phyloP scores from a whole-genome alignment of 192 early-diverging fungal genomes.

The Backusella parvicylindrica region DNA sequence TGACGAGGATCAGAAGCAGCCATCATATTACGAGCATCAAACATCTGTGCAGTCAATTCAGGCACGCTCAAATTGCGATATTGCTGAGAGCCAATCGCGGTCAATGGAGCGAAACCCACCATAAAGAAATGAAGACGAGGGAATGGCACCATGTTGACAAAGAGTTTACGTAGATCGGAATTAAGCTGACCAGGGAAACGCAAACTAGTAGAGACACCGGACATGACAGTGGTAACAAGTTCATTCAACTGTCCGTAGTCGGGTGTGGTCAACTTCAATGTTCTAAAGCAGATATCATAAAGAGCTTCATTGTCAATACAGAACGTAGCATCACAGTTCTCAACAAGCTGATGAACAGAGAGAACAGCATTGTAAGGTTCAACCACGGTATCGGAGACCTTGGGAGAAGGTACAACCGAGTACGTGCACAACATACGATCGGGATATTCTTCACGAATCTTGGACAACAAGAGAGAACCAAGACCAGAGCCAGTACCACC shows the following conservation, averaged over 20 bases:
- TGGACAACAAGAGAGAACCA: conserved; percentile 68
- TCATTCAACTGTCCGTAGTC: conserved; percentile 95
- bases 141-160: conserved; percentile 90
- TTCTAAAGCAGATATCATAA: conserved; percentile 98
- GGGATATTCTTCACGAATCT: conserved; percentile 74
- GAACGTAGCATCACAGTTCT: conserved; percentile 99
- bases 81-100: conserved; percentile 64
- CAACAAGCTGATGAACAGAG: conserved; percentile 96
- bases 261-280: conserved; percentile 88
- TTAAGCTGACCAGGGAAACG: conserved; percentile 99
- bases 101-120: conserved; percentile 86
- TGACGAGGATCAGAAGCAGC: conserved; percentile 96
- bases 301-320: conserved; percentile 99
- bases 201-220: conserved; percentile 93
- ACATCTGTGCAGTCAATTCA: conserved; percentile 86
- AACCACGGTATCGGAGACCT: conserved; percentile 91
- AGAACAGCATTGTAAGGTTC: conserved; percentile 99
- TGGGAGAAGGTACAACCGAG: conserved; percentile 68
- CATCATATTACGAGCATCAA: conserved; percentile 99
- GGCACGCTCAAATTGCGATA: conserved; percentile 76
- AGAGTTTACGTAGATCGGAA: conserved; percentile 81
- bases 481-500: conserved; percentile 72
- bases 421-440: conserved; percentile 75
- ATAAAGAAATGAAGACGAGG: conserved; percentile 93
- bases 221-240: conserved; percentile 96